Evolutionary conservation across 805 yeast species (phyloP).

Genomic region (Wickerhamiella hasegawae): DNA sequence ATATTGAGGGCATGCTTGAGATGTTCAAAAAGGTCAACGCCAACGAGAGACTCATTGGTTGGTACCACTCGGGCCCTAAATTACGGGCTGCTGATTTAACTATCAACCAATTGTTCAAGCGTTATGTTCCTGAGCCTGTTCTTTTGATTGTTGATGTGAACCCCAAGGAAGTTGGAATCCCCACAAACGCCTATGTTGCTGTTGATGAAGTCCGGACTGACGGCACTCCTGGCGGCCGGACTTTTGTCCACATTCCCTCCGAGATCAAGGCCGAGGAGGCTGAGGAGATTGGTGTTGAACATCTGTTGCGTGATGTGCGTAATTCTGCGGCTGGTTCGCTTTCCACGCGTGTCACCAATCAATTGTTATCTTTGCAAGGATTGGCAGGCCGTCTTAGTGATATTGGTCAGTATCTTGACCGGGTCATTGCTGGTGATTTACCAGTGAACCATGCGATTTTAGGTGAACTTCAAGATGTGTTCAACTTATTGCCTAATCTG

Average conservation of each 20-base stretch:
- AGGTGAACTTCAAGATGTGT: conserved; percentile 87
- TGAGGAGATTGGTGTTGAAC: conserved; percentile 98
- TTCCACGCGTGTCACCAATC: conserved; percentile 75
- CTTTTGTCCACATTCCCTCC: conserved; percentile 87
- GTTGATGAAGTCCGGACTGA: conserved; percentile 93
- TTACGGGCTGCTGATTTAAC: conserved; percentile 74
- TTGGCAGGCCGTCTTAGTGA: conserved; percentile 63
- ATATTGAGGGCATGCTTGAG: conserved; percentile 88
- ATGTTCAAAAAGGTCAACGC: conserved; percentile 98
- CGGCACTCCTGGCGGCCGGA: conserved; percentile 82
- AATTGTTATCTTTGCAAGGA: conserved; percentile 75
- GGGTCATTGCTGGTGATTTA: conserved; percentile 50
- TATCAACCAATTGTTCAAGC: conserved; percentile 79
- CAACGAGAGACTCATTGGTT: conserved; percentile 89
- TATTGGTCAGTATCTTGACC: conserved; percentile 61
- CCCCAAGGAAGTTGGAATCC: conserved; percentile 73
- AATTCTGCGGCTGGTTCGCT: conserved; percentile 94
- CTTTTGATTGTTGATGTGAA: conserved; percentile 83
- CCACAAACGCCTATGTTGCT: conserved; percentile 89
- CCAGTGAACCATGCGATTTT: conserved; percentile 83
- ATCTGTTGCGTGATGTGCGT: conserved; percentile 78
- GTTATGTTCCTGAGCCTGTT: conserved; percentile 66
- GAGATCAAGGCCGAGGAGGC: conserved; percentile 95
- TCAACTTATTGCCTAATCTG: conserved; percentile 80
- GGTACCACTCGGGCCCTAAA: conserved; percentile 98